Conservation (phyloP, 257 asterid species). For the Scutellaria galericulata region DNA sequence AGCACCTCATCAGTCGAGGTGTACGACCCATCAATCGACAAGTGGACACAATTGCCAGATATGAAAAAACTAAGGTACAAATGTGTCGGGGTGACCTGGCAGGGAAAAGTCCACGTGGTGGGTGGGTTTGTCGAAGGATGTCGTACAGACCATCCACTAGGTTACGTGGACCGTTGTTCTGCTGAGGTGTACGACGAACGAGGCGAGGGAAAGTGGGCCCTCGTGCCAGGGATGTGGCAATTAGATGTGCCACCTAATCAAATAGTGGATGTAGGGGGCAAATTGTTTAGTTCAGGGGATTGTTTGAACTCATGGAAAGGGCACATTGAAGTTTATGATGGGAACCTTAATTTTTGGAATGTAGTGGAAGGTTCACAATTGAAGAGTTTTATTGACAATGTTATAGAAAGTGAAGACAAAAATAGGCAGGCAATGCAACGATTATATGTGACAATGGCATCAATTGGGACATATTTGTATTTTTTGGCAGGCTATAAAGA, state of each 20-base stretch:
- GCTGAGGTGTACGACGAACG: constrained; percentile 50
- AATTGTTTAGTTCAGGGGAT: constrained; percentile 55
- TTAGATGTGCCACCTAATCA: constrained; percentile 66
- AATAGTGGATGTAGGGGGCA: constrained; percentile 44
- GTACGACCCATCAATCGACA: constrained; percentile 39
- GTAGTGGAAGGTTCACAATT: constrained; percentile 50
- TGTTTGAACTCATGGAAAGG: constrained; percentile 64
- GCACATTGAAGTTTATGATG: constrained; percentile 50
- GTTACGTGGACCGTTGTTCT: constrained; percentile 46
- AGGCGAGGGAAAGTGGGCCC: constrained; percentile 41
- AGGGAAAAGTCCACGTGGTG: constrained; percentile 52
- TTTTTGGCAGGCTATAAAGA: constrained; percentile 46
- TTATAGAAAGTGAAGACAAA: not conserved
- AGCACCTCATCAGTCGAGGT: constrained; percentile 52
- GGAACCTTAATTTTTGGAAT: constrained; percentile 48
- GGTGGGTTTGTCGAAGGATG: constrained; percentile 55
- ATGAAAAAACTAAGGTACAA: constrained; percentile 54
- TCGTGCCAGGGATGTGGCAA: constrained; percentile 55
- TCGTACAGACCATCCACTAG: constrained; percentile 1
- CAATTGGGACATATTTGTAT: constrained; percentile 41
- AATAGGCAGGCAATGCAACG: constrained; percentile 16
- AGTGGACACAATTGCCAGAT: constrained; percentile 46
- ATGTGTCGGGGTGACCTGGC: constrained; percentile 58
- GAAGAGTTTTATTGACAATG: not conserved
- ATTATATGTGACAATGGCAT: constrained; percentile 52